phyloP scores from a whole-genome alignment of 306 rosid species.

The Vigna reflexopilosa region DNA sequence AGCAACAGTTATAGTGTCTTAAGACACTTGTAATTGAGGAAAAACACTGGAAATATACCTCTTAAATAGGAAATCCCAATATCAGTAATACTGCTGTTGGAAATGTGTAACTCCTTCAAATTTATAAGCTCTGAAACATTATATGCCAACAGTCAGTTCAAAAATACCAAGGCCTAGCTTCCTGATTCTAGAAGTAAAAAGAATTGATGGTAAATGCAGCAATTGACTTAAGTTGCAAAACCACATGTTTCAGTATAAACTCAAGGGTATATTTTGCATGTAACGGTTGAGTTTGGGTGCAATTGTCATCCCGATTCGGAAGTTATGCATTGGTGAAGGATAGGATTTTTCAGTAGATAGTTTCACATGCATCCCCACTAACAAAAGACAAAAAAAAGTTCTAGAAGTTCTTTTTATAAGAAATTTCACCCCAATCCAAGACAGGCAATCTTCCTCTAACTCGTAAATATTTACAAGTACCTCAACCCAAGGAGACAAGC shows the following conservation, averaged over 20 bases:
- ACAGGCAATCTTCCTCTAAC: not conserved
- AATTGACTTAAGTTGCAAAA: constrained; percentile 24
- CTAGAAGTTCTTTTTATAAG: not conserved
- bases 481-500: not conserved
- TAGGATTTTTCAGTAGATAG: not conserved
- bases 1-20: constrained; percentile 18
- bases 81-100: constrained; percentile 66
- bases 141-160: constrained; percentile 27
- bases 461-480: not conserved
- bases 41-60: constrained; percentile 54
- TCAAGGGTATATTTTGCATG: not conserved
- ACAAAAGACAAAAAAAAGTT: not conserved
- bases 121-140: constrained; percentile 61
- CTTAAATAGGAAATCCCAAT: constrained; percentile 63
- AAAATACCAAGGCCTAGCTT: constrained; percentile 6
- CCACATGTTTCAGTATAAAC: constrained; percentile 12
- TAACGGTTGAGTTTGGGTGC: not conserved
- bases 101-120: constrained; percentile 66
- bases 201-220: constrained; percentile 14
- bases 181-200: constrained; percentile 30
- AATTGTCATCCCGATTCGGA: not conserved
- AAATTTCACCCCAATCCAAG: not conserved
- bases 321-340: not conserved
- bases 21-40: not conserved
- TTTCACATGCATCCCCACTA: not conserved